phyloP scores from a whole-genome alignment of 345 rosid species.

The Erodium maritimum region DNA sequence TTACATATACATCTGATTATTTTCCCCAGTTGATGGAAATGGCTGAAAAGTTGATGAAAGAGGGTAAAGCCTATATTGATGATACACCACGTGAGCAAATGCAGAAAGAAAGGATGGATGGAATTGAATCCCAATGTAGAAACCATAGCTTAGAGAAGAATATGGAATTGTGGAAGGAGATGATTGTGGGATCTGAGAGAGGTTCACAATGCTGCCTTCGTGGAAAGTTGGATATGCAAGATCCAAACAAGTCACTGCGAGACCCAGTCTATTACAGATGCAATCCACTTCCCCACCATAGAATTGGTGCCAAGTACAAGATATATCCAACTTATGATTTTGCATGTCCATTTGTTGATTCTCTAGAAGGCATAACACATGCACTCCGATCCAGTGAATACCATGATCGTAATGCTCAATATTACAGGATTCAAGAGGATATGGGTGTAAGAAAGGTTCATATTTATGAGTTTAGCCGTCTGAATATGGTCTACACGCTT shows the following conservation, averaged over 20 bases:
- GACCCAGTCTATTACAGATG: slow-evolving; percentile 95
- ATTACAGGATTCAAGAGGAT: slow-evolving; percentile 64
- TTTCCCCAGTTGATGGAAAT: slow-evolving; percentile 64
- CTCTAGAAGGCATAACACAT: slow-evolving; percentile 72
- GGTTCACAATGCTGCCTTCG: slow-evolving; percentile 81
- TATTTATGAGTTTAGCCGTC: slow-evolving; percentile 71
- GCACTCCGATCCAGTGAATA: slow-evolving; percentile 84
- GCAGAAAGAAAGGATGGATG: slow-evolving; percentile 91
- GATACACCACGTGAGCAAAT: slow-evolving; percentile 81
- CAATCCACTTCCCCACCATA: slow-evolving; percentile 82
- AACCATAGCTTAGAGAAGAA: slow-evolving; percentile 52
- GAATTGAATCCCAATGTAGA: slow-evolving; percentile 78
- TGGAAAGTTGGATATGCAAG: slow-evolving; percentile 91
- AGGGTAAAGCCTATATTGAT: slow-evolving; percentile 88
- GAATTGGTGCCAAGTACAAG: slow-evolving; percentile 76
- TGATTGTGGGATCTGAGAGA: slow-evolving; percentile 67
- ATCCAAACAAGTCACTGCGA: slow-evolving; percentile 84
- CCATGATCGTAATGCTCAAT: slow-evolving; percentile 87
- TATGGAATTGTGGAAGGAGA: slow-evolving; percentile 76
- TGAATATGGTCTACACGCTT: slow-evolving; percentile 83
- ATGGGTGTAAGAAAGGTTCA: slow-evolving; percentile 67
- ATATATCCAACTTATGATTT: slow-evolving; percentile 96
- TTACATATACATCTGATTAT: slow-evolving; percentile 88
- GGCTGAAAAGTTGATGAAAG: slow-evolving; percentile 69
- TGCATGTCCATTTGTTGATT: slow-evolving; percentile 92